Evolutionary conservation across 2,329 filamentous ascomycete genomes (phyloP).

Genomic region (Fusarium hostae): DNA sequence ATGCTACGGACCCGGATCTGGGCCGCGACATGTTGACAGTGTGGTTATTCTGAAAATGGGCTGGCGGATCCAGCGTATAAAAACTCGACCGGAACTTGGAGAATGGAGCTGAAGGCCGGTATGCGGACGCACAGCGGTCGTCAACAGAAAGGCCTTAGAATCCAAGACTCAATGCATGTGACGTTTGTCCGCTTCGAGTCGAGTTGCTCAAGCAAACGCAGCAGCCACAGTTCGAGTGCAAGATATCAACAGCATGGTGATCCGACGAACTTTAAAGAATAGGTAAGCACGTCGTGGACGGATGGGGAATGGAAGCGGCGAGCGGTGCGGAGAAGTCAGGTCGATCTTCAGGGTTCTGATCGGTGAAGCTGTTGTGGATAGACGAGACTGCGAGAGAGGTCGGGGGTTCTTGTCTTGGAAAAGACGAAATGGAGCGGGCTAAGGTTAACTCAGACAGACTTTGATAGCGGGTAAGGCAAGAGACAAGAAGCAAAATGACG

Average conservation of each 20-base stretch:
- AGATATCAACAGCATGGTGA: slow-evolving; percentile 39
- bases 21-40: slow-evolving; percentile 44
- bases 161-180: slow-evolving; percentile 23
- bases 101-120: not conserved
- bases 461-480: slow-evolving; percentile 11
- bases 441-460: slow-evolving; percentile 12
- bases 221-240: slow-evolving; percentile 23
- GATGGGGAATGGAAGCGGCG: slow-evolving; percentile 18
- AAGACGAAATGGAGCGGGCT: slow-evolving; percentile 19
- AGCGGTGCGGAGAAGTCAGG: slow-evolving; percentile 22
- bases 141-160: slow-evolving; percentile 2
- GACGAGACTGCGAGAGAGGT: slow-evolving; percentile 13
- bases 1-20: slow-evolving; percentile 44
- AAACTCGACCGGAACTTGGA: not conserved
- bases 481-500: slow-evolving; percentile 32
- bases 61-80: not conserved
- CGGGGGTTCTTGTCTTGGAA: not conserved
- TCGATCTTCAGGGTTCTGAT: slow-evolving; percentile 44
- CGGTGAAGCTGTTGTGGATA: slow-evolving; percentile 30
- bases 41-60: not conserved
- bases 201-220: slow-evolving; percentile 23
- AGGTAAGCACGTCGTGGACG: slow-evolving; percentile 21
- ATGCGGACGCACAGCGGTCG: not conserved
- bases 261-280: slow-evolving; percentile 15
- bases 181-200: slow-evolving; percentile 20